Evolutionary conservation across 1,284 basidiomycete species (phyloP), one percentile per base, ranked within the genome.

Genomic region (Austroboletus niveus): DNA sequence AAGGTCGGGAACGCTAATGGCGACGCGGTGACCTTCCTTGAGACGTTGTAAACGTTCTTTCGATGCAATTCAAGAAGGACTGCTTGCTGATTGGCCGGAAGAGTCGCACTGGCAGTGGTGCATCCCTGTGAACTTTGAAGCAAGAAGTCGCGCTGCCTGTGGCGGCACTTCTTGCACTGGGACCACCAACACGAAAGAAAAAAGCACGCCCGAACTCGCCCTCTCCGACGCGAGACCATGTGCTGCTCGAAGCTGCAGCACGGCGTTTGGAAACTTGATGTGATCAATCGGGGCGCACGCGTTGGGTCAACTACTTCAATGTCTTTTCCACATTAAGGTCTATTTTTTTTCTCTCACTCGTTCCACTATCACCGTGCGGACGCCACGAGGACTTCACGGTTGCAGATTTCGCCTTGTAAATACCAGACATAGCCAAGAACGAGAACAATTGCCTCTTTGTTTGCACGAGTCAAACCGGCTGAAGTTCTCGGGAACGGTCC

Each of bases 51-150:
- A 7, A 17, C 7, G 36, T 17, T 17, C 38, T 52, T 52, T 38
- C 31, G 10, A 42, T n/a, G 32, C 15, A 27, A 20, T 39, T 24
- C 2, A 42, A 55, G 45, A 44, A 44, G 32, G 7, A 17, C 12
- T 15, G 36, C 17, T 12, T 45, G 54, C 46, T 11, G 47, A 42
- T 47, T 45, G 40, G 36, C 22, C 22, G 22, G 22, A 24, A 34
- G 57, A 47, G 50, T 52, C 34, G 29, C 29, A 27, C 41, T 8
- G 14, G 29, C 29, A 29, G 58, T 63, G 58, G 59, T 60, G 59
- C 29, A 29, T 7, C 11, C 15, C 42, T 7, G 49, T 45, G 43
- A 49, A 49, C 32, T 7, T 47, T 45, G 43, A 49, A 49, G 36
- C 38, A 32, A 48, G 58, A 51, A 51, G 47, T 12, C 17, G 29